Base-by-base conservation (phyloP, 1,284 basidiomycete genomes). In the Trametes polyzona region DNA sequence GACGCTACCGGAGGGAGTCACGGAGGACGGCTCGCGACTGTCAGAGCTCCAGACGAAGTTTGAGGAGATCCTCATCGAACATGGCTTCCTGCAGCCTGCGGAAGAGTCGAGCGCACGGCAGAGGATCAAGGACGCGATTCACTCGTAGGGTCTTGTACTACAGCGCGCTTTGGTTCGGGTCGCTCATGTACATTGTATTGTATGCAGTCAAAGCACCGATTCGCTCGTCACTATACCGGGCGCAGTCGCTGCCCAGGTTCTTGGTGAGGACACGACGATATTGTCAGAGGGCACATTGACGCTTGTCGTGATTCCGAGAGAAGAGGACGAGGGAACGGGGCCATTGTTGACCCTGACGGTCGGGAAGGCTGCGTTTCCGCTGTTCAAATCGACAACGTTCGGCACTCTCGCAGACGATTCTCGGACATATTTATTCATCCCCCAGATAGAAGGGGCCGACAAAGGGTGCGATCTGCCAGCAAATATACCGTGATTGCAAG, bases 11-110 rank as follows among this genome's bases (percentile, higher is more conserved):
- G 58, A 66, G 33, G 64, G 62, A 6, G 63, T 68, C 4, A 50
- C 37, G 35, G 57, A 59, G n/a, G 59, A 59, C 24, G 58, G 55
- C 1, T 63, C 64, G 29, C 49, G 57, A 23, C 47, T 67, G 23
- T 60, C 65, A 30, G 46, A 56, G 27, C 54, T 67, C 19, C 70
- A 70, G 57, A 69, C 67, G 27, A 55, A 47, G 48, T 71, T 71
- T 48, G 70, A 71, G 58, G 59, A 67, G 53, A 51, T 68, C 10
- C 60, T 71, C 30, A 60, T 73, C n/a, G 55, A 58, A 27, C 60
- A 63, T 35, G 68, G 66, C 7, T 55, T 69, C 17, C 43, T 69
- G 35, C 66, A 69, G 43, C 65, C 61, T 7, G 65, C 64, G 8
- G 59, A 52, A 19, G 68, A 49, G 36, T 33, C 44, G 48, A 54